These are phyloP conservation scores for Trichomonas vaginalis DNA, from an alignment of 208 protist species.

Conservation along the genomic window DNA sequence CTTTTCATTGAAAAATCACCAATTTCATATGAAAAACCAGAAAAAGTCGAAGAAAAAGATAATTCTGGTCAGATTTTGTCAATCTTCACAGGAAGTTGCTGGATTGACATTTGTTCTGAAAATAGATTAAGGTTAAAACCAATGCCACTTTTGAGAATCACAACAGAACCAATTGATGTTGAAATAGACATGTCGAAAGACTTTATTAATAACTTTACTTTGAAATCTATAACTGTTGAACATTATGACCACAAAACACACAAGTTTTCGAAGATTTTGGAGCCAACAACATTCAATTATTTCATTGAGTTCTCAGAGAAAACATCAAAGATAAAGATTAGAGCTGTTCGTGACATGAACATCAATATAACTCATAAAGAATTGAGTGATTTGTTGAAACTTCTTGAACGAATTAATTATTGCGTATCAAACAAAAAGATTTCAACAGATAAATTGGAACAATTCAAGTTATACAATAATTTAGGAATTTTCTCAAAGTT, in stretches of 20 bases:
- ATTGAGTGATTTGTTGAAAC: background rate
- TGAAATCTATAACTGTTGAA: background rate
- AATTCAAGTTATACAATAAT: background rate
- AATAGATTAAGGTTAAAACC: background rate
- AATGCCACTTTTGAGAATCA: background rate
- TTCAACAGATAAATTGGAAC: background rate
- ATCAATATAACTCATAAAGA: background rate
- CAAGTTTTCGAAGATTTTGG: background rate
- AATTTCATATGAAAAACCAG: background rate
- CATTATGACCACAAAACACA: background rate
- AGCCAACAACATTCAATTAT: background rate
- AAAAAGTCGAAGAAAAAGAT: background rate
- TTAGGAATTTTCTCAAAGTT: background rate
- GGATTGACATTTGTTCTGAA: background rate
- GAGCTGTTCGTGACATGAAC: background rate
- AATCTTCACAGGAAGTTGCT: background rate
- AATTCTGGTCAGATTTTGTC: background rate
- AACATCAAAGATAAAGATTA: background rate
- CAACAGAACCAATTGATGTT: background rate
- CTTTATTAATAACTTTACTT: background rate
- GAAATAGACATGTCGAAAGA: background rate
- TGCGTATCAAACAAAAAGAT: background rate
- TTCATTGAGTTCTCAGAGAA: background rate
- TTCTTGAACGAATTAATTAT: background rate
- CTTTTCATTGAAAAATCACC: background rate